These are phyloP conservation scores for Tuber indicum DNA, from an alignment of 495 filamentous ascomycete species.

Conservation along the genomic window DNA sequence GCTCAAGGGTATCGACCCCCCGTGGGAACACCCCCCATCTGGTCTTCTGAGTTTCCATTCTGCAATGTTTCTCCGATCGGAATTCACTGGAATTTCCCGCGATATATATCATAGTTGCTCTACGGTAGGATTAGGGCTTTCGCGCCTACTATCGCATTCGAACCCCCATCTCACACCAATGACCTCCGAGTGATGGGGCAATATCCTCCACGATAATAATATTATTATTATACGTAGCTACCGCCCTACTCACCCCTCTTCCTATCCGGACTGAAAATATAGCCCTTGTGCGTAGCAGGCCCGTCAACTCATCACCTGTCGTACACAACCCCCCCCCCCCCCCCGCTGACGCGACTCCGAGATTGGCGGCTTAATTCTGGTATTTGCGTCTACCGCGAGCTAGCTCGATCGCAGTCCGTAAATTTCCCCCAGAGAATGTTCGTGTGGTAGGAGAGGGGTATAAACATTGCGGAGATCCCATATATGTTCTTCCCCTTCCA, in stretches of 20 bases:
- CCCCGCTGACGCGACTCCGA: neutral
- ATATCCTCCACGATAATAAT: neutral
- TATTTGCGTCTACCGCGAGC: neutral
- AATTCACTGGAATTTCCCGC: neutral
- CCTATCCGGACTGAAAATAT: neutral
- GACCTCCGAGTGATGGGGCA: too few relatives aligned
- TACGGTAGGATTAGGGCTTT: neutral
- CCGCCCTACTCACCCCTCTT: too few relatives aligned
- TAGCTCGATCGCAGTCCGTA: neutral
- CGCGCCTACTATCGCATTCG: neutral
- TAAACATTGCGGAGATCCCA: neutral
- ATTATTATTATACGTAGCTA: neutral
- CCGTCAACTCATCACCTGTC: neutral
- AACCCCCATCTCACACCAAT: neutral
- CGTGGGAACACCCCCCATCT: neutral
- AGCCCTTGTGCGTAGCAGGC: neutral
- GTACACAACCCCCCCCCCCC: too few relatives aligned
- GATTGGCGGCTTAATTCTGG: neutral
- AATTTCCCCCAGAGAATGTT: neutral
- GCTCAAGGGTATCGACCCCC: neutral
- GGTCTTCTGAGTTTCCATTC: neutral
- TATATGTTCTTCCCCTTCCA: neutral
- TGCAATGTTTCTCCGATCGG: neutral
- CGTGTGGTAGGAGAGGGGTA: neutral
- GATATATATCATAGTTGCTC: neutral